Evolutionary conservation across 2,329 filamentous ascomycete genomes (phyloP).

Genomic region (Aspergillus arachidicola): DNA sequence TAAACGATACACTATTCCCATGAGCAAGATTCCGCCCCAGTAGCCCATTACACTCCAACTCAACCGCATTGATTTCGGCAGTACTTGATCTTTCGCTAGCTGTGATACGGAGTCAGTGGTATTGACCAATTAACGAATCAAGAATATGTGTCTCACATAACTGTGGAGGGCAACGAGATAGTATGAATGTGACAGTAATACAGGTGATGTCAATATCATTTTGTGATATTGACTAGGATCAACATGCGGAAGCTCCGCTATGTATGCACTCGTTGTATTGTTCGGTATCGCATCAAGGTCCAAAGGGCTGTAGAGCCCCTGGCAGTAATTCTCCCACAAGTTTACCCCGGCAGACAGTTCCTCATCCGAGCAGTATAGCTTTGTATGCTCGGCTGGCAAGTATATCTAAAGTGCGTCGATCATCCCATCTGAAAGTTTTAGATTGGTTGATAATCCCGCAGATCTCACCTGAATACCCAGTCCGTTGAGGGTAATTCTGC

Average conservation of each 20-base stretch:
- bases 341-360: background rate
- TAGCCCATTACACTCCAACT: constrained; percentile 21
- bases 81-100: constrained; percentile 19
- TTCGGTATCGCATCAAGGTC: background rate
- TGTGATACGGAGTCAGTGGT: background rate
- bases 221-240: background rate
- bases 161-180: constrained; percentile 1
- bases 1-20: constrained; percentile 11
- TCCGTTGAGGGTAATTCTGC: background rate
- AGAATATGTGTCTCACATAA: background rate
- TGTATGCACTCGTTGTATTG: background rate
- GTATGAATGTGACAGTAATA: constrained; percentile 3
- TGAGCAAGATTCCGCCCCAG: constrained; percentile 15
- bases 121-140: background rate
- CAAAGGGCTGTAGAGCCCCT: background rate
- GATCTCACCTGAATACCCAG: background rate
- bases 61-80: constrained; percentile 11
- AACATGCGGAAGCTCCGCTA: background rate
- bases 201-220: background rate
- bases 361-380: background rate
- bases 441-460: background rate
- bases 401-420: background rate
- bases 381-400: background rate
- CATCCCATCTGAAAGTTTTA: background rate
- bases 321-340: background rate